Evolutionary conservation across 1,284 basidiomycete species (phyloP), one percentile per base, ranked within the genome.

Genomic region (Apiotrichum brassicae): DNA sequence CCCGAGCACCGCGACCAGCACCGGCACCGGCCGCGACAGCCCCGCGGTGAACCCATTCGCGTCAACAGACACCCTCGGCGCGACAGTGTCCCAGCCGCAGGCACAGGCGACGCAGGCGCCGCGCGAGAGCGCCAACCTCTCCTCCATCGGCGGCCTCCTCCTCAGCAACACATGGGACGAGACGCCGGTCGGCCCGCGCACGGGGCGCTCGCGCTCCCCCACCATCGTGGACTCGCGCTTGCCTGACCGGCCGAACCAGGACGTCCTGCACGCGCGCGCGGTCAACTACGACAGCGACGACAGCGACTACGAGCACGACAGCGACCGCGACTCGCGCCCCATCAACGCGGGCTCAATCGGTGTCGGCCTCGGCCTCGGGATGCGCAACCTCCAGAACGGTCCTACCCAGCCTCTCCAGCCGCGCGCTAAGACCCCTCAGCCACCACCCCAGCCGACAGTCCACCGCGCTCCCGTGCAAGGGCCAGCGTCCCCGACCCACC

Each of bases 81-180:
- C 38, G 20, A 37, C 50, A 9, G n/a, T 32, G 6, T 16, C 42
- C 26, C 12, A 9, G 33, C 33, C 33, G 33, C 33, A 34, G 33
- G n/a, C n/a, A n/a, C n/a, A n/a, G n/a, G n/a, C n/a, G n/a, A n/a
- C n/a, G n/a, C n/a, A n/a, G n/a, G n/a, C n/a, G n/a, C n/a, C n/a
- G n/a, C 51, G 52, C 24, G 38, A 52, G 46, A 39, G 33, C 12
- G 23, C 49, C 26, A 54, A 57, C 47, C 39, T 54, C 3, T 46
- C 47, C 4, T 41, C 41, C 11, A 58, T 58, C 34, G 56, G 56
- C 32, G 52, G 49, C 20, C 50, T 58, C 3, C 43, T 57, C 13
- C 33, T 57, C 11, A 18, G 26, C n/a, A 25, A 30, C 46, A 19
- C 16, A 2, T 42, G 33, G 28, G 28, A 30, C 9, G 28, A 30